Percentiles rank a stretch among this genome's conserved stretches.
These are phyloP conservation scores for Beauveria rudraprayagi DNA, from an alignment of 2,329 filamentous ascomycete genomes.

Conservation along the genomic window DNA sequence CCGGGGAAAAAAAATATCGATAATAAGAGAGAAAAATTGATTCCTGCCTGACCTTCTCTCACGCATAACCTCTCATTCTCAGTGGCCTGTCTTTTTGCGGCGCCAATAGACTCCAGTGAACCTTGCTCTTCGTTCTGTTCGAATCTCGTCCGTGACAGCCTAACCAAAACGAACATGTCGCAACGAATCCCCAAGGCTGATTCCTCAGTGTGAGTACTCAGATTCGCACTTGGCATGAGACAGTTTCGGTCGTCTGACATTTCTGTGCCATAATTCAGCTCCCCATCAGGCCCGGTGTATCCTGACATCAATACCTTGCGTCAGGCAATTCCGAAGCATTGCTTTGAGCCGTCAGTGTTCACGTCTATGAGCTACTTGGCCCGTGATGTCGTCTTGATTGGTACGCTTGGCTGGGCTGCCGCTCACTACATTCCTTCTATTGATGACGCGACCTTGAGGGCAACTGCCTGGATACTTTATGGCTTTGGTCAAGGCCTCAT, in stretches of 20 bases:
- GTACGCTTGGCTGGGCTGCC: conserved; percentile 15
- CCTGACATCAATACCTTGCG: conserved; percentile 41
- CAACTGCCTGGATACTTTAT: conserved; percentile 48
- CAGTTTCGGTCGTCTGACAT: background rate
- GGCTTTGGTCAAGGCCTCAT: conserved; percentile 57
- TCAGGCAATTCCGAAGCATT: conserved; percentile 51
- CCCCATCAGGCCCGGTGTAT: conserved; percentile 18
- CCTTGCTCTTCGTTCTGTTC: background rate
- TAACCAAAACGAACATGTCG: background rate
- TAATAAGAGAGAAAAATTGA: background rate
- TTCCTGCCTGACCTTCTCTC: background rate
- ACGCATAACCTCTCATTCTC: background rate
- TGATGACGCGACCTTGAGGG: conserved; percentile 34
- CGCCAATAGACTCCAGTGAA: background rate
- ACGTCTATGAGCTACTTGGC: conserved; percentile 47
- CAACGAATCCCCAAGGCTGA: conserved; percentile 3
- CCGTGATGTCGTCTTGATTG: conserved; percentile 45
- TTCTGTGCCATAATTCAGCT: background rate
- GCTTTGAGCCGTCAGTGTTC: conserved; percentile 48
- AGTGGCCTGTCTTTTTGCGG: background rate
- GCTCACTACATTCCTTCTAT: conserved; percentile 42
- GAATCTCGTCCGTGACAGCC: background rate
- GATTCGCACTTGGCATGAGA: background rate
- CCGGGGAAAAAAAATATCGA: background rate
- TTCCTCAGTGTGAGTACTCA: background rate